Conservation (phyloP, 768 basidiomycete species). For the Albatrellus ellisii region DNA sequence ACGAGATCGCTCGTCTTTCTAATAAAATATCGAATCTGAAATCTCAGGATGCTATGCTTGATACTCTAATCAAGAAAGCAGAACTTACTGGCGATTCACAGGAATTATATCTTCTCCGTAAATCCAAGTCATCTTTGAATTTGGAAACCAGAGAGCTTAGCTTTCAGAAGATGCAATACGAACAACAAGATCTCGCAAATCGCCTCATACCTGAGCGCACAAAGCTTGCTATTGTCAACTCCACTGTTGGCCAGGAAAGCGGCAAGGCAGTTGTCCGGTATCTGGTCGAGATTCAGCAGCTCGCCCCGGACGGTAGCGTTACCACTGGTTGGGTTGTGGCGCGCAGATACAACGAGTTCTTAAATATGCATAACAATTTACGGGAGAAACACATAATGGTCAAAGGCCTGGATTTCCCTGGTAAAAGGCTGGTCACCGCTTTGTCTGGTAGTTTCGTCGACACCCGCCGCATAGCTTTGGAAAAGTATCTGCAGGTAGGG, state of each 20-base stretch:
- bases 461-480: conserved; percentile 59
- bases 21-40: conserved; percentile 67
- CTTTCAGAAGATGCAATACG: conserved; percentile 89
- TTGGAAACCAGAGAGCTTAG: conserved; percentile 72
- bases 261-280: conserved; percentile 90
- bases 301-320: conserved; percentile 65
- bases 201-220: conserved; percentile 76
- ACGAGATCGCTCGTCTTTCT: conserved; percentile 71
- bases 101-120: conserved; percentile 71
- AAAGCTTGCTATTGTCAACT: conserved; percentile 72
- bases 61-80: conserved; percentile 85
- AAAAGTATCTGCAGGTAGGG: conserved; percentile 82
- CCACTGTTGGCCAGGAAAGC: conserved; percentile 68
- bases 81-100: conserved; percentile 85
- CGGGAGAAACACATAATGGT: conserved; percentile 61
- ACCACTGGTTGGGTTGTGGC: conserved; percentile 89
- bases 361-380: conserved; percentile 76
- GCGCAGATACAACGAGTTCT: conserved; percentile 90
- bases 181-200: conserved; percentile 89
- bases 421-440: conserved; percentile 83
- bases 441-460: conserved; percentile 85
- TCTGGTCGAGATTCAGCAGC: conserved; percentile 83
- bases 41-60: conserved; percentile 72
- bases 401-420: conserved; percentile 75
- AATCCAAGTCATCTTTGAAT: conserved; percentile 69